Evolutionary conservation across 257 asterid genomes (phyloP).

Genomic region (Petunia axillaris): DNA sequence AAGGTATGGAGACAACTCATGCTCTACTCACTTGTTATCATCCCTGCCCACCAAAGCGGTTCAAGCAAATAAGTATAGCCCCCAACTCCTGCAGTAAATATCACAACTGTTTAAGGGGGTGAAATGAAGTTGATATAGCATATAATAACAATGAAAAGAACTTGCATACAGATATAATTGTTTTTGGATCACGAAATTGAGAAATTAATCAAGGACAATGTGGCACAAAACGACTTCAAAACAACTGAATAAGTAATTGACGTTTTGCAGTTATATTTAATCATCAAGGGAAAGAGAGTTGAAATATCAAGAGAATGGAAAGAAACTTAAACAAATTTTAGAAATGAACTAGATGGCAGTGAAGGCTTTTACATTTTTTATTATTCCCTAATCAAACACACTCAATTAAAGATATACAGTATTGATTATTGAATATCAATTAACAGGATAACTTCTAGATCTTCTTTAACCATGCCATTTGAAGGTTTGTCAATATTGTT

Average conservation of each 20-base stretch:
- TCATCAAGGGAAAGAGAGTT: not conserved
- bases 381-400: not conserved
- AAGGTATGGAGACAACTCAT: not conserved
- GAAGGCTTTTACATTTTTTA: not conserved
- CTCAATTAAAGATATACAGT: no score
- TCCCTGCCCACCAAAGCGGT: conserved; percentile 42
- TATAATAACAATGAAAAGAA: conserved; percentile 1
- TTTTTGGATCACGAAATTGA: not conserved
- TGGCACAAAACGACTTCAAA: conserved; percentile 11
- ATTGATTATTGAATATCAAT: no score
- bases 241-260: not conserved
- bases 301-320: conserved; percentile 4
- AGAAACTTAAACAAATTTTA: not conserved
- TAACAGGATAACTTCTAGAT: no score
- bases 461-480: no score
- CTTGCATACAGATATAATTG: not conserved
- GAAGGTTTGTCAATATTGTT: no score
- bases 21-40: conserved; percentile 33
- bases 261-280: not conserved
- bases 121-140: not conserved
- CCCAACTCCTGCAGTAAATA: conserved; percentile 34
- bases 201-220: not conserved
- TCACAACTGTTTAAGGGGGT: not conserved
- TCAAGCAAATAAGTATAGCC: conserved; percentile 35
- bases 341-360: not conserved